These are phyloP conservation scores for Ligustrum vulgare DNA, from an alignment of 257 asterid species.

Conservation along the genomic window DNA sequence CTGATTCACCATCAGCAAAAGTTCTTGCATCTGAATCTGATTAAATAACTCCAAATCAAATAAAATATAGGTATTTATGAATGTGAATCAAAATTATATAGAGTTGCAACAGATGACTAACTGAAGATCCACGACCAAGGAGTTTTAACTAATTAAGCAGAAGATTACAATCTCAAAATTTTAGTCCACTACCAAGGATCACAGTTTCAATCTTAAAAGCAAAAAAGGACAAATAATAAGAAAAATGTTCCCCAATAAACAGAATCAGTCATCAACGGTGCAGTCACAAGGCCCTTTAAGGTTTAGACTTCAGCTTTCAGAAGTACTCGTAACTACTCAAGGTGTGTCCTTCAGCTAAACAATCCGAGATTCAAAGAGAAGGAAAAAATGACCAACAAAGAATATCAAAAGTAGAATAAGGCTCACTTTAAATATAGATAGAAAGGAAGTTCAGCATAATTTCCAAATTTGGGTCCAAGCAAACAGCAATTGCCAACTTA, in stretches of 20 bases:
- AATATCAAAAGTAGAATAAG: background rate
- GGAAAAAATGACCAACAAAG: background rate
- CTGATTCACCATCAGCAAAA: slow-evolving; percentile 44
- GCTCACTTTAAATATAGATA: background rate
- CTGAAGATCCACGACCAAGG: background rate
- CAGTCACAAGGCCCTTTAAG: background rate
- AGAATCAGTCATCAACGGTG: background rate
- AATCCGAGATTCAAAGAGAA: background rate
- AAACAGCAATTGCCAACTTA: background rate
- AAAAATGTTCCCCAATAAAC: background rate
- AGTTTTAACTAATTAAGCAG: background rate
- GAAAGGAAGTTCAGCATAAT: background rate
- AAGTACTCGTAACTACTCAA: background rate
- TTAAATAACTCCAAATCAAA: slow-evolving; percentile 8
- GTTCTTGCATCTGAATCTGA: slow-evolving; percentile 59
- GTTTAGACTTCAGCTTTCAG: background rate
- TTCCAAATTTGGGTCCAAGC: background rate
- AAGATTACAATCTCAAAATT: background rate
- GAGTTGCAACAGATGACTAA: background rate
- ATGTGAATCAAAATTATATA: slow-evolving; percentile 1
- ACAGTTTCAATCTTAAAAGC: background rate
- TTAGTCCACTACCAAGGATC: background rate
- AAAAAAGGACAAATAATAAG: background rate
- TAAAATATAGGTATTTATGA: background rate
- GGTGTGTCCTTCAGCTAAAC: background rate